Percentiles rank a stretch among this genome's conserved stretches.
Evolutionary conservation across 495 filamentous ascomycete genomes (phyloP).

Genomic region (Penicillium soppii): DNA sequence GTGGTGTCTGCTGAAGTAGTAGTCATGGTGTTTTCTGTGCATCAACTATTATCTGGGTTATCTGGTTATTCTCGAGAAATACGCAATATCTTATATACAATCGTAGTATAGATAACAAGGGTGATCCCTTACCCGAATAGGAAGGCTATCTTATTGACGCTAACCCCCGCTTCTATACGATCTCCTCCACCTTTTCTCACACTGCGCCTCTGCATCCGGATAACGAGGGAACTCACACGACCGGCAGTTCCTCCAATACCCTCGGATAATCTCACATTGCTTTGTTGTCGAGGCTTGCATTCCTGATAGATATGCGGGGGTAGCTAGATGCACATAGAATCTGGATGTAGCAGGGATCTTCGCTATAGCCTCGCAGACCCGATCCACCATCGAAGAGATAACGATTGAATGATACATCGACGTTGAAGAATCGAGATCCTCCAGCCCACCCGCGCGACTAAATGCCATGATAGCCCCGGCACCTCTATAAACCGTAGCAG

Average conservation of each 20-base stretch:
- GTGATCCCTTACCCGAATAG: conserved; percentile 19
- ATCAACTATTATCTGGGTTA: not conserved
- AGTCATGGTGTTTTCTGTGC: not conserved
- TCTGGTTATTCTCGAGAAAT: not conserved
- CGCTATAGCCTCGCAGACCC: conserved; percentile 22
- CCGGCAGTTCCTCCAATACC: conserved; percentile 30
- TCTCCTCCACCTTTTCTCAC: conserved; percentile 25
- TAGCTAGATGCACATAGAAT: conserved; percentile 32
- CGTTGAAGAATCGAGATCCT: not conserved
- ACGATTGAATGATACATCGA: conserved; percentile 4
- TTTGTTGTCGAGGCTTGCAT: conserved; percentile 17
- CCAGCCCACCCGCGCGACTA: conserved; percentile 5
- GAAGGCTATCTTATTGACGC: conserved; percentile 19
- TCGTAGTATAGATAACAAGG: conserved; percentile 16
- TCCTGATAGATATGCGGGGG: conserved; percentile 24
- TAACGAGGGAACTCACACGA: conserved; percentile 29
- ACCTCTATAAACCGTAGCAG: conserved; percentile 26
- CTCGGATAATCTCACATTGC: conserved; percentile 27
- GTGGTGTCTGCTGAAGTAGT: not conserved
- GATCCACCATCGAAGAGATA: conserved; percentile 22
- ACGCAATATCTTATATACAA: not conserved
- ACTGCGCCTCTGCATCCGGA: conserved; percentile 30
- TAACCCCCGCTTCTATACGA: conserved; percentile 2
- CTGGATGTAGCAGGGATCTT: conserved; percentile 20
- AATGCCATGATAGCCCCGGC: conserved; percentile 29